These are phyloP conservation scores for Apiotrichum porosum DNA, from an alignment of 1,284 basidiomycete genomes.

Conservation along the genomic window DNA sequence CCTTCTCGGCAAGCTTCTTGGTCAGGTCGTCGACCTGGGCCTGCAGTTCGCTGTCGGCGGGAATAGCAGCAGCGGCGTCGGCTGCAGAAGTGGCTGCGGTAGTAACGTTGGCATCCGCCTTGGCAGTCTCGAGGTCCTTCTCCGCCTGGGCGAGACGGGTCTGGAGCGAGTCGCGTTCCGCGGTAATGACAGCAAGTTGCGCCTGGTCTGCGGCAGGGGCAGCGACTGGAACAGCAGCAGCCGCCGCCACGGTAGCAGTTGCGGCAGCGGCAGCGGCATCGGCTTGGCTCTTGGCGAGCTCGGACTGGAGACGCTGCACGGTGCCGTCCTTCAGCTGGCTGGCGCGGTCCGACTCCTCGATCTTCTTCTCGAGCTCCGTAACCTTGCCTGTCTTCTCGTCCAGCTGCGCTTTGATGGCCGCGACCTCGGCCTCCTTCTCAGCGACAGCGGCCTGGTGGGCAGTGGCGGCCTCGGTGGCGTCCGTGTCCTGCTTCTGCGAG, in stretches of 20 bases:
- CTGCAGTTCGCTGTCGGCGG: slow-evolving; percentile 17
- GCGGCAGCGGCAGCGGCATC: background rate
- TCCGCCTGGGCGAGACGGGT: slow-evolving; percentile 30
- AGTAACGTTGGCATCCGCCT: slow-evolving; percentile 14
- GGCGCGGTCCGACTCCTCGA: slow-evolving; percentile 21
- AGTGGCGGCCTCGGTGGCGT: background rate
- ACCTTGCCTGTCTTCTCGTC: slow-evolving; percentile 27
- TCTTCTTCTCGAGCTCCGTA: slow-evolving; percentile 30
- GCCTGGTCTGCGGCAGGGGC: background rate
- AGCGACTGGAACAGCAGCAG: background rate
- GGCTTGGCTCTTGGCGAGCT: slow-evolving; percentile 25
- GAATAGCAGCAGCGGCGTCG: background rate
- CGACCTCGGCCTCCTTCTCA: slow-evolving; percentile 23
- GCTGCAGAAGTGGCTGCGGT: slow-evolving; percentile 1
- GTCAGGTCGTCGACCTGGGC: slow-evolving; percentile 15
- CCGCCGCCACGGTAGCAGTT: background rate
- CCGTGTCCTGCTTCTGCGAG: slow-evolving; percentile 16
- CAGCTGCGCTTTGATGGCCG: slow-evolving; percentile 24
- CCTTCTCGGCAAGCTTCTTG: slow-evolving; percentile 18
- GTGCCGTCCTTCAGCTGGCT: slow-evolving; percentile 27
- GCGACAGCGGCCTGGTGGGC: slow-evolving; percentile 8
- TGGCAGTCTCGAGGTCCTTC: slow-evolving; percentile 37
- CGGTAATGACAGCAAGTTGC: slow-evolving; percentile 13
- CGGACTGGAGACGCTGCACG: slow-evolving; percentile 31
- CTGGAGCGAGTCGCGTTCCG: slow-evolving; percentile 34